These are phyloP conservation scores for Zymoseptoria pseudotritici DNA, from an alignment of 2,329 filamentous ascomycete genomes.

Conservation along the genomic window DNA sequence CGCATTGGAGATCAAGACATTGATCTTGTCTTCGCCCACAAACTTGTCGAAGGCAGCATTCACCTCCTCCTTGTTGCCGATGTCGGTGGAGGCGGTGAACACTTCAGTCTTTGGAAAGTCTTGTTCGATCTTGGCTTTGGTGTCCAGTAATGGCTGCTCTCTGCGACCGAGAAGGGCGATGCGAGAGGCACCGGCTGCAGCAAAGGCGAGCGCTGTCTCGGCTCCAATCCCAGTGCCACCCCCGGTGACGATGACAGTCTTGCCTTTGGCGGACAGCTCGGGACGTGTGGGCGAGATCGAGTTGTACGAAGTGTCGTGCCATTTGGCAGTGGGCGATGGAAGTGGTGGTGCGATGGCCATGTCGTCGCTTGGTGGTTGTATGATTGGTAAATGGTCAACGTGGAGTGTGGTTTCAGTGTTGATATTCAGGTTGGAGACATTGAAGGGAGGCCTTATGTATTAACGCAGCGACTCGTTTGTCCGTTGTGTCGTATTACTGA, in stretches of 20 bases:
- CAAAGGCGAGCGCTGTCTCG: slow-evolving; percentile 38
- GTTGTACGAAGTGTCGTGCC: slow-evolving; percentile 29
- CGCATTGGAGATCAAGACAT: slow-evolving; percentile 36
- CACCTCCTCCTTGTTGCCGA: slow-evolving; percentile 26
- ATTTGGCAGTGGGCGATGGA: slow-evolving; percentile 31
- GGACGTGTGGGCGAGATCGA: slow-evolving; percentile 35
- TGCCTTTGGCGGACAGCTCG: slow-evolving; percentile 35
- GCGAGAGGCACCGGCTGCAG: slow-evolving; percentile 36
- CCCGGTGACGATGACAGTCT: slow-evolving; percentile 38
- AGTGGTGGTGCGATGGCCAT: slow-evolving; percentile 1
- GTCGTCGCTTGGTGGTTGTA: not conserved
- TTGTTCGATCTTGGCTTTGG: slow-evolving; percentile 29
- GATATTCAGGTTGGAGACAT: not conserved
- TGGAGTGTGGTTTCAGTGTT: not conserved
- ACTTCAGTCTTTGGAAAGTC: slow-evolving; percentile 31
- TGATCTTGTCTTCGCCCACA: slow-evolving; percentile 25
- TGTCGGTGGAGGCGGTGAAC: slow-evolving; percentile 25
- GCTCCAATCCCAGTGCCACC: slow-evolving; percentile 42
- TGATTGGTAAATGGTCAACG: not conserved
- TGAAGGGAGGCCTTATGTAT: not conserved
- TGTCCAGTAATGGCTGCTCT: slow-evolving; percentile 31
- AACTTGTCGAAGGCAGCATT: slow-evolving; percentile 30
- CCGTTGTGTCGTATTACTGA: not conserved
- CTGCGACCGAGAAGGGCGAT: slow-evolving; percentile 41
- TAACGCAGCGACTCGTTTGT: not conserved